These are phyloP conservation scores for Phytopythium montanum DNA, from an alignment of 352 stramenopile genomes.

Conservation along the genomic window DNA sequence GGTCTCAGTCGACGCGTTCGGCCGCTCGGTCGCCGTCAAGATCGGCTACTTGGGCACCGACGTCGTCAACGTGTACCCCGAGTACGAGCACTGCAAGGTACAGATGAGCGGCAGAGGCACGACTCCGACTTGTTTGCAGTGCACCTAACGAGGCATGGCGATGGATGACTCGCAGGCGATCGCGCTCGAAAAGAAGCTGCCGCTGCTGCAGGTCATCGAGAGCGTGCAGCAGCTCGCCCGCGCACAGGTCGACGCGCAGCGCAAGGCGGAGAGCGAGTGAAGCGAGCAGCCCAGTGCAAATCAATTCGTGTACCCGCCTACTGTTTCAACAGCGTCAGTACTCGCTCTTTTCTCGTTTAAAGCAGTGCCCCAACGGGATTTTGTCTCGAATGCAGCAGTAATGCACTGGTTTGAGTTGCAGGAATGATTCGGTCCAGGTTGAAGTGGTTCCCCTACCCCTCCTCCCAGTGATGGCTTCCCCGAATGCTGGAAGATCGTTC, in stretches of 20 bases:
- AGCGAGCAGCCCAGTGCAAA: not conserved
- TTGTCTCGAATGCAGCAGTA: not conserved
- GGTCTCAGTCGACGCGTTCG: conserved; percentile 39
- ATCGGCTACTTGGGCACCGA: conserved; percentile 44
- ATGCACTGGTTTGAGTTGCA: not conserved
- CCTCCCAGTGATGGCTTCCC: not conserved
- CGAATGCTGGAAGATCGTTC: not conserved
- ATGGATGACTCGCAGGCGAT: conserved; percentile 23
- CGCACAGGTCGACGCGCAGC: not conserved
- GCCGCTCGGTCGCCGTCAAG: conserved; percentile 52
- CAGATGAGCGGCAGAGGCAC: not conserved
- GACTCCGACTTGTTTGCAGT: too few relatives aligned
- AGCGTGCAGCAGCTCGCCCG: conserved; percentile 40
- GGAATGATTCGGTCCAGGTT: not conserved
- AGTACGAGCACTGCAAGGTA: conserved; percentile 85
- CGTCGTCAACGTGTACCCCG: conserved; percentile 70
- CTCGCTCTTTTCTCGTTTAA: not conserved
- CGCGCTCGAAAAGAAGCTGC: conserved; percentile 28
- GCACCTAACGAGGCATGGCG: not conserved
- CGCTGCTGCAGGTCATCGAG: conserved; percentile 57
- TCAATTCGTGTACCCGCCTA: not conserved
- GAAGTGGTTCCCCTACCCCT: conserved; percentile 4
- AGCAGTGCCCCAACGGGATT: not conserved
- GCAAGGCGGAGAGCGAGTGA: not conserved
- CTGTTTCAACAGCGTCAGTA: not conserved